These are phyloP conservation scores for Cladosporium cucumerinum DNA, from an alignment of 2,329 filamentous ascomycete species.

Conservation along the genomic window DNA sequence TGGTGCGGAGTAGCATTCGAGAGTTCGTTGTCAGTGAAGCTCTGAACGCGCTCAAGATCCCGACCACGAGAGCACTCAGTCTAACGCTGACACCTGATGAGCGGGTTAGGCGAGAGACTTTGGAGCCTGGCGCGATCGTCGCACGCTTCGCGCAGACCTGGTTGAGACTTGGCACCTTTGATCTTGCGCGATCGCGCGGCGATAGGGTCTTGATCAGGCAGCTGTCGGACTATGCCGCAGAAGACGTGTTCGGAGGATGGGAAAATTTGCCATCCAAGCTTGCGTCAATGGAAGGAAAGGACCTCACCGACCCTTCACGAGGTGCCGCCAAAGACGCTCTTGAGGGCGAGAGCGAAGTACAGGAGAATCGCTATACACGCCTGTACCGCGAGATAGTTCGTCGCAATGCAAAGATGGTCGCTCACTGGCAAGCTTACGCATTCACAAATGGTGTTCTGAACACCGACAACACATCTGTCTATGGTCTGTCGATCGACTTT, in stretches of 20 bases:
- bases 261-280: constrained; percentile 67
- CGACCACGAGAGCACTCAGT: constrained; percentile 80
- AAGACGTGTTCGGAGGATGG: constrained; percentile 87
- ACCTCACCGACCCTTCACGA: constrained; percentile 41
- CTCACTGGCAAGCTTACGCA: constrained; percentile 95
- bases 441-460: constrained; percentile 99
- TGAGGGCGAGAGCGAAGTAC: constrained; percentile 64
- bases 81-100: constrained; percentile 72
- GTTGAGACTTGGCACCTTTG: constrained; percentile 93
- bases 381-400: constrained; percentile 84
- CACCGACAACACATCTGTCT: constrained; percentile 93
- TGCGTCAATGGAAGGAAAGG: constrained; percentile 46
- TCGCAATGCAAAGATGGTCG: constrained; percentile 82
- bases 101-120: constrained; percentile 70
- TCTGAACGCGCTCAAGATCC: constrained; percentile 79
- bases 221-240: constrained; percentile 77
- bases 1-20: constrained; percentile 85
- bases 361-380: constrained; percentile 82
- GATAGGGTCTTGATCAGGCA: constrained; percentile 71
- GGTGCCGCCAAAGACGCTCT: constrained; percentile 49
- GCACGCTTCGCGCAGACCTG: constrained; percentile 86
- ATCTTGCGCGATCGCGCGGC: constrained; percentile 77
- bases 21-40: constrained; percentile 92
- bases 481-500: constrained; percentile 87
- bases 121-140: constrained; percentile 91